Base-by-base conservation (phyloP, 1,139 yeast genomes). In the Yamadazyma buinensis region DNA sequence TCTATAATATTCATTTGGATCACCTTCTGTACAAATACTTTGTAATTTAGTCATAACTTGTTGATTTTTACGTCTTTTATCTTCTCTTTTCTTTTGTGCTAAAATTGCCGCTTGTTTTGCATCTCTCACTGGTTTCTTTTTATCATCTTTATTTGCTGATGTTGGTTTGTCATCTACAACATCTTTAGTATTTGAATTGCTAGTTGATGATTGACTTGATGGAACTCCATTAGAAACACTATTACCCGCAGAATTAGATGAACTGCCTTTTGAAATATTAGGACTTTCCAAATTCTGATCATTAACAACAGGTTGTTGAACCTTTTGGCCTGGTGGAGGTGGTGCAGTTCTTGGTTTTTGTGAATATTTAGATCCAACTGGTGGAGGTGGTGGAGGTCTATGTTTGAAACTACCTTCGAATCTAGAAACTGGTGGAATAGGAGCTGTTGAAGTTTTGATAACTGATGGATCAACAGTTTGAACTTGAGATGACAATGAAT, bases 11-110 rank as follows among this genome's bases (percentile, higher is more conserved):
- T 67, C 67, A 23, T 80, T 77, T n/a, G 99, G 98, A 58, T 94
- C 95, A 3, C 92, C 95, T 26, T 77, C 80, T 2, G 87, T 75
- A 52, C 97, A 92, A 32, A 92, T 90, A 28, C 80, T 76, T 38
- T 77, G 72, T 35, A 92, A 67, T 49, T 80, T 84, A 36, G 77
- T 73, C 41, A 86, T 72, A 18, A 86, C 78, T 48, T 83, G 86
- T 42, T 72, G 80, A 52, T 80, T 85, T 50, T 75, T 72, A 40
- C 77, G 71, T 44, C 75, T 77, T 59, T 84, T 76, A 48, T 84
- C 84, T 57, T 83, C 94, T 39, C 95, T 73, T 57, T 84, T 79
- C 58, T 82, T 77, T 39, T 81, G 85, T 3, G 76, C 77, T 37
- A 66, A 56, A 4, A 75, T 48, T 2, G 84, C 76, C 4, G 79